Conservation (phyloP, 139 green algal species). For the Coelastrella sp. region DNA sequence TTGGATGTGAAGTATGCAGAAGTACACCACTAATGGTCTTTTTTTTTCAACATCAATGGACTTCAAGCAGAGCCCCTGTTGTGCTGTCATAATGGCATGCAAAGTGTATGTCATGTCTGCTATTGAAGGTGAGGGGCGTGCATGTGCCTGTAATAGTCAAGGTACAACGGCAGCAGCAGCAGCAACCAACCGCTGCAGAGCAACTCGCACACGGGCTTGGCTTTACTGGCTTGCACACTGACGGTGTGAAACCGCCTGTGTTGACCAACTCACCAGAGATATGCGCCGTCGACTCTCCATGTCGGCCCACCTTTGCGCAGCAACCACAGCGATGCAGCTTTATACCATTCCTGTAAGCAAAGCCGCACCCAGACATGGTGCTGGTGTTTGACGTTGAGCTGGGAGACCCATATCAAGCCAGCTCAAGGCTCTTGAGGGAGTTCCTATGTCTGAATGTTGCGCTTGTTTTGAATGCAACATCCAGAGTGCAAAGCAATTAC, state of each 20-base stretch:
- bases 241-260: neutral
- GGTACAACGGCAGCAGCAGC: neutral
- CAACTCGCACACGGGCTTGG: neutral
- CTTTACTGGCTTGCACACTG: neutral
- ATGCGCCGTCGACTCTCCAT: constrained; percentile 56
- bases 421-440: neutral
- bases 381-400: neutral
- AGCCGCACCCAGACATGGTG: neutral
- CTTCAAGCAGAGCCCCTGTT: too few species aligned
- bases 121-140: neutral
- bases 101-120: too few species aligned
- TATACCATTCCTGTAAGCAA: constrained; percentile 50
- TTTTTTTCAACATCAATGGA: too few species aligned
- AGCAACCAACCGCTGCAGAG: neutral
- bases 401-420: neutral
- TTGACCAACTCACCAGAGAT: constrained; percentile 51
- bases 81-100: too few species aligned
- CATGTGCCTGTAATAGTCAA: neutral
- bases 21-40: too few species aligned
- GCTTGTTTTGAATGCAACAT: too few species aligned
- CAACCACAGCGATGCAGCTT: constrained; percentile 51
- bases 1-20: too few species aligned
- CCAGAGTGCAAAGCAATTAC: too few species aligned
- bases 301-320: constrained; percentile 44
- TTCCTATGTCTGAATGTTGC: neutral